These are phyloP conservation scores for Penicillium manginii DNA, from an alignment of 495 filamentous ascomycete genomes.

Conservation along the genomic window DNA sequence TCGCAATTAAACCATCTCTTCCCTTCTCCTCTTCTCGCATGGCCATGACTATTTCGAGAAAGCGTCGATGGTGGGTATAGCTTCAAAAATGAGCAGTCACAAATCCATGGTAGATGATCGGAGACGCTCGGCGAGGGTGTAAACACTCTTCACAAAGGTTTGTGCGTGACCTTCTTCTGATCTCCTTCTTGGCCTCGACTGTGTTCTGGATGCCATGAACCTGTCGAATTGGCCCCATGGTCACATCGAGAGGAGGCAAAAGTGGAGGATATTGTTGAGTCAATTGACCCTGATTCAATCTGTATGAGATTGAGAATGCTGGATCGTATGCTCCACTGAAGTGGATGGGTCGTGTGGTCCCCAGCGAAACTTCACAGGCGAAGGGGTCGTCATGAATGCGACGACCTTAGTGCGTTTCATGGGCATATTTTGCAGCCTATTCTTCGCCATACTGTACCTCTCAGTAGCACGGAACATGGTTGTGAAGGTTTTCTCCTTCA, in stretches of 20 bases:
- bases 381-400: too few relatives aligned
- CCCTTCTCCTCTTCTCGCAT: constrained; percentile 1
- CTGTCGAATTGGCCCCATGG: constrained; percentile 3
- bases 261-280: background rate
- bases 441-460: background rate
- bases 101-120: constrained; percentile 3
- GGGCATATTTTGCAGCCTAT: background rate
- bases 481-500: background rate
- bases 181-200: background rate
- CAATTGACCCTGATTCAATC: constrained; percentile 1
- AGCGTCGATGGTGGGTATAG: constrained; percentile 11
- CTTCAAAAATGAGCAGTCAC: constrained; percentile 13
- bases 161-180: background rate
- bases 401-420: background rate
- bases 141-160: constrained; percentile 3
- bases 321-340: background rate
- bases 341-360: constrained; percentile 1
- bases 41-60: constrained; percentile 10
- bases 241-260: constrained; percentile 1
- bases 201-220: background rate
- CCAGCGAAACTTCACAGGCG: background rate
- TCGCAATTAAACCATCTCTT: constrained; percentile 7
- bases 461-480: background rate
- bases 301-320: background rate
- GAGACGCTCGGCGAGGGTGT: constrained; percentile 2